Evolutionary conservation across 805 yeast genomes (phyloP), one percentile per base, ranked within the genome.

Genomic region (Suhomyces xylopsoci): DNA sequence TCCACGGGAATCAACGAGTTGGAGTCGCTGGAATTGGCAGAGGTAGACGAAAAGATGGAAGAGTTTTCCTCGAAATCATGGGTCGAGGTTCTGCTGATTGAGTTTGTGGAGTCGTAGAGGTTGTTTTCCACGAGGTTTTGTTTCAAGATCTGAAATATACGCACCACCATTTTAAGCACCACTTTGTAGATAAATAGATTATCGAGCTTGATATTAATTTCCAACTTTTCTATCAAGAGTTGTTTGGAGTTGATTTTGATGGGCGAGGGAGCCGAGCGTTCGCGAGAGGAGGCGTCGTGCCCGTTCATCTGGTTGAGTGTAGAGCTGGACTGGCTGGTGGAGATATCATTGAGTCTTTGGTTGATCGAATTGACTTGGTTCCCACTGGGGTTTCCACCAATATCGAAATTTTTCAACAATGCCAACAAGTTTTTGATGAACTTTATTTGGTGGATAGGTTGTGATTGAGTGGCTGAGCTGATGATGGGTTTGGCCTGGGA

Each of bases 161-260:
- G 60, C 14, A 63, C 49, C 3, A 74, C 49, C 38, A 75, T 54
- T 55, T 66, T 61, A 26, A 74, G 57, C 46, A 71, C 60, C 45
- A 67, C 67, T 55, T 70, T 73, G 59, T 65, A 69, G 7, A 71
- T 70, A 56, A 75, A 76, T 42, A 75, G 57, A 19, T 62, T 66
- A 56, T 76, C 80, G 48, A 76, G 63, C 26, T 64, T 58, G 44
- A 75, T 74, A 52, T 74, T 76, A 46, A 75, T 71, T 54, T 76
- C 80, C 42, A 76, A 61, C 59, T 75, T 76, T 52, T 76, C 80
- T 20, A 76, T 73, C 40, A 72, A 63, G 42, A 76, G 63, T 51
- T 76, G 80, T 38, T 67, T 65, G 15, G 78, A 70, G 51, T 65
- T 72, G 50, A 75, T 59, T 54, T 68, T 66, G 45, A 74, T 73